Conservation (phyloP, 1,139 yeast species). For the Pichia sp. region DNA sequence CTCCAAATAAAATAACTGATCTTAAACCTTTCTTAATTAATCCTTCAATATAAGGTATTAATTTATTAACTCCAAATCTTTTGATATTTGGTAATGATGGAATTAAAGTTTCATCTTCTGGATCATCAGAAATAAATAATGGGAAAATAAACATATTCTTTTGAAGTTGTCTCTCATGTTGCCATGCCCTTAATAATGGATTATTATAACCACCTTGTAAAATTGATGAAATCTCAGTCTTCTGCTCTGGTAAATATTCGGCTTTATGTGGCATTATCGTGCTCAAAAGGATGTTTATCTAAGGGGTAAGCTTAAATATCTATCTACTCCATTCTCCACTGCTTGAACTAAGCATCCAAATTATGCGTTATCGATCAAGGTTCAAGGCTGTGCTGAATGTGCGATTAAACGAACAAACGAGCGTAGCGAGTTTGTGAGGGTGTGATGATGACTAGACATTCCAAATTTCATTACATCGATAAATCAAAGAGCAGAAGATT, state of each 20-base stretch:
- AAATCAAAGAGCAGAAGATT: too few relatives aligned
- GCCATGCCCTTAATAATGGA: slow-evolving; percentile 88
- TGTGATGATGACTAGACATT: too few relatives aligned
- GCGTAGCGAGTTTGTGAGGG: too few relatives aligned
- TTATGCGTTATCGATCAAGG: too few relatives aligned
- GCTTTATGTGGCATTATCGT: slow-evolving; percentile 44
- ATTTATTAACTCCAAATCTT: slow-evolving; percentile 75
- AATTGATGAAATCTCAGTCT: slow-evolving; percentile 65
- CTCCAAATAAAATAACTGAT: slow-evolving; percentile 88
- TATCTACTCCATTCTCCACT: too few relatives aligned
- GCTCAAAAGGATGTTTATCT: too few relatives aligned
- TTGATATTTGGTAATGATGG: slow-evolving; percentile 81
- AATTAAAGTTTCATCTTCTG: slow-evolving; percentile 71
- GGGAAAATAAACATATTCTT: slow-evolving; percentile 94
- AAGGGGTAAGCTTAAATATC: too few relatives aligned
- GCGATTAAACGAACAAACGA: too few relatives aligned
- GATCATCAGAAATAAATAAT: slow-evolving; percentile 71
- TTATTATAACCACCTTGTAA: slow-evolving; percentile 93
- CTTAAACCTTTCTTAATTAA: slow-evolving; percentile 76
- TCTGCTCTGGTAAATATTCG: slow-evolving; percentile 51
- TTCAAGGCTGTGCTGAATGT: too few relatives aligned
- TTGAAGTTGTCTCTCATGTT: slow-evolving; percentile 69
- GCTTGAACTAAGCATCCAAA: too few relatives aligned
- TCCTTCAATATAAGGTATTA: slow-evolving; percentile 61
- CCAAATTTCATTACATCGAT: too few relatives aligned